These are phyloP conservation scores for Kuraishia floccosa DNA, from an alignment of 805 yeast genomes.

Conservation along the genomic window DNA sequence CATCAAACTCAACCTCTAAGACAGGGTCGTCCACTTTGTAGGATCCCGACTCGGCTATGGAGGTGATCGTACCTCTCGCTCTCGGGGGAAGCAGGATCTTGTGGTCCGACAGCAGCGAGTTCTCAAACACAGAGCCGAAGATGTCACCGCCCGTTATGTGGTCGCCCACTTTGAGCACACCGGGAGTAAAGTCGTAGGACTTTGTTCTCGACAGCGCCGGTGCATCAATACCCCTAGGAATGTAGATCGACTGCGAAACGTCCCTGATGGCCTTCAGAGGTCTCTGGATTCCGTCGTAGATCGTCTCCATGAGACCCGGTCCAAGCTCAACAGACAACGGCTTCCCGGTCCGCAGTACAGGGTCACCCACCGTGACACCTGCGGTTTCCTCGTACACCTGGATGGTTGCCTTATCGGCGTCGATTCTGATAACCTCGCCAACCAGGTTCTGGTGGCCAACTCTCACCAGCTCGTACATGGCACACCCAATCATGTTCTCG, in stretches of 20 bases:
- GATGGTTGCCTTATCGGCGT: slow-evolving; percentile 92
- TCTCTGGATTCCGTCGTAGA: slow-evolving; percentile 99
- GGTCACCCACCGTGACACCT: slow-evolving; percentile 98
- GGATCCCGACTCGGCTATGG: slow-evolving; percentile 82
- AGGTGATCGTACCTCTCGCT: slow-evolving; percentile 94
- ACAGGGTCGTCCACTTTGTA: slow-evolving; percentile 85
- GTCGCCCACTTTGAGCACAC: slow-evolving; percentile 76
- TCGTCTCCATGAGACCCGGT: slow-evolving; percentile 98
- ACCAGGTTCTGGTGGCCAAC: slow-evolving; percentile 96
- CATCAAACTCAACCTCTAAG: slow-evolving; percentile 91
- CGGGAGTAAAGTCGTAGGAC: slow-evolving; percentile 83
- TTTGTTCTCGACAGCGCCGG: slow-evolving; percentile 84
- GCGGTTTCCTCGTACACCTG: slow-evolving; percentile 99
- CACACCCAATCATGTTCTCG: slow-evolving; percentile 98
- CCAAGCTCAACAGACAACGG: slow-evolving; percentile 99
- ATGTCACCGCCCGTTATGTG: slow-evolving; percentile 98
- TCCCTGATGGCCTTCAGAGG: slow-evolving; percentile 92
- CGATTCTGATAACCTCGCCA: slow-evolving; percentile 97
- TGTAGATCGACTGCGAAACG: slow-evolving; percentile 80
- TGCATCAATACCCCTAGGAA: slow-evolving; percentile 97
- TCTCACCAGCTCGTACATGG: slow-evolving; percentile 97
- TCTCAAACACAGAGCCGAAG: slow-evolving; percentile 88
- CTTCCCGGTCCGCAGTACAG: slow-evolving; percentile 95
- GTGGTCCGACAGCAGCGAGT: slow-evolving; percentile 86
- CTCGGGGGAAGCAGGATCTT: slow-evolving; percentile 94